Percentiles rank a stretch among this genome's conserved stretches.
phyloP scores from a whole-genome alignment of 2,329 filamentous ascomycete species.

The Penicillium sp. region DNA sequence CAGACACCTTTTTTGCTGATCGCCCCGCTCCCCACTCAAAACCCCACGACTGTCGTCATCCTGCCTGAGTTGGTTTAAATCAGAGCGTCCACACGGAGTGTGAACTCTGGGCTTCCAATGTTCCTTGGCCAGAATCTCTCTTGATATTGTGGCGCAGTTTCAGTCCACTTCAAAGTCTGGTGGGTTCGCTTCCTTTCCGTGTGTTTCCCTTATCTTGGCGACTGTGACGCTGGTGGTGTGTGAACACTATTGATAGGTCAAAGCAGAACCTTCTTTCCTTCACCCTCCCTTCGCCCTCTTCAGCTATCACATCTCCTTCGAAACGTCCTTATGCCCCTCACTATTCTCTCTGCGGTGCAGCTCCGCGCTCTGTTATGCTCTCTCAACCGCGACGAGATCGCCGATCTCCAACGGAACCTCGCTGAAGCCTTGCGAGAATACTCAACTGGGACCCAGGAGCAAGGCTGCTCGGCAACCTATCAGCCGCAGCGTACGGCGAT shows the following conservation, averaged over 20 bases:
- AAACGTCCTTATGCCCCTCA: conserved; percentile 51
- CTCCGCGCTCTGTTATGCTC: conserved; percentile 54
- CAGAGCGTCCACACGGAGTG: conserved; percentile 4
- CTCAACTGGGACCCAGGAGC: conserved; percentile 57
- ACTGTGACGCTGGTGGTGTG: not conserved
- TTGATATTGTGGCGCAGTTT: conserved; percentile 2
- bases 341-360: conserved; percentile 55
- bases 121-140: conserved; percentile 1
- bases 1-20: not conserved
- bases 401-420: conserved; percentile 54
- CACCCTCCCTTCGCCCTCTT: not conserved
- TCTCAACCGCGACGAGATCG: conserved; percentile 54
- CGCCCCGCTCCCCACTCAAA: conserved; percentile 11
- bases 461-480: conserved; percentile 56
- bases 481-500: conserved; percentile 60
- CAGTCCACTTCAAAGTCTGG: not conserved
- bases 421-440: conserved; percentile 61
- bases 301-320: conserved; percentile 1
- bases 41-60: conserved; percentile 13
- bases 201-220: not conserved
- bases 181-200: not conserved
- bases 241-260: not conserved
- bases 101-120: not conserved
- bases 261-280: not conserved
- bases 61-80: conserved; percentile 1